Base-by-base conservation (phyloP, 768 basidiomycete species). In the Pilatotrama ljubarskyi region DNA sequence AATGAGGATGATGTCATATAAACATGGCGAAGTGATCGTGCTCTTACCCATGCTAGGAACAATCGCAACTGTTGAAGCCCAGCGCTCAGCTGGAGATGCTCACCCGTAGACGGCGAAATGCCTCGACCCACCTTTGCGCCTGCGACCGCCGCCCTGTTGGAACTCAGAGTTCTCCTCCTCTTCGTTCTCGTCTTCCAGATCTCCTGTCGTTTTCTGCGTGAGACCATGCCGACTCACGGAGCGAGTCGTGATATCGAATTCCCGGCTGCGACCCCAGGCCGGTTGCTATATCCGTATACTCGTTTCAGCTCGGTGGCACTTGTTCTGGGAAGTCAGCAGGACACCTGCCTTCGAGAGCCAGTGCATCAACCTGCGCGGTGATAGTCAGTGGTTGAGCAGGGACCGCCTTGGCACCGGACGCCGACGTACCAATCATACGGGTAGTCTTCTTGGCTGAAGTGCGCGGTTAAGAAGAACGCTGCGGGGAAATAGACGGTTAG, bases 391-490 rank as follows among this genome's bases (percentile, higher is more conserved):
- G 59, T 38, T 24, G 26, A 36, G 25, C 35, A 37, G 13, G 15
- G 56, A 66, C 75, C 55, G 18, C 60, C 22, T 38, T 48, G 40
- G 50, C 41, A 59, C 20, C 25, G 56, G 51, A 29, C 20, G 44
- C 10, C 14, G 24, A 68, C 70, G 44, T 71, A 90, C 90, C 91
- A 92, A 70, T 92, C 90, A 68, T 91, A 91, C 5, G 90, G 90
- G 63, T 90, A 92, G 68, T 93, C 92, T 63, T 93, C 91, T 65
- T 92, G 87, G 65, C 84, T 90, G 67, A 94, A 94, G 68, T 92
- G 91, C 0, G 92, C 91, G 5, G 92, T 94, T 62, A 93, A 79
- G 80, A 91, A 93, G 79, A 94, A 94, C 0, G 91, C 91, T 86
- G 61, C 13, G 47, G 47, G 47, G 55, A 49, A 40, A 32, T 36